A percentile compares a stretch with the other conserved stretches of the same genome.
These are phyloP conservation scores for Phialophora tarda DNA, from an alignment of 2,329 filamentous ascomycete species.

Conservation along the genomic window DNA sequence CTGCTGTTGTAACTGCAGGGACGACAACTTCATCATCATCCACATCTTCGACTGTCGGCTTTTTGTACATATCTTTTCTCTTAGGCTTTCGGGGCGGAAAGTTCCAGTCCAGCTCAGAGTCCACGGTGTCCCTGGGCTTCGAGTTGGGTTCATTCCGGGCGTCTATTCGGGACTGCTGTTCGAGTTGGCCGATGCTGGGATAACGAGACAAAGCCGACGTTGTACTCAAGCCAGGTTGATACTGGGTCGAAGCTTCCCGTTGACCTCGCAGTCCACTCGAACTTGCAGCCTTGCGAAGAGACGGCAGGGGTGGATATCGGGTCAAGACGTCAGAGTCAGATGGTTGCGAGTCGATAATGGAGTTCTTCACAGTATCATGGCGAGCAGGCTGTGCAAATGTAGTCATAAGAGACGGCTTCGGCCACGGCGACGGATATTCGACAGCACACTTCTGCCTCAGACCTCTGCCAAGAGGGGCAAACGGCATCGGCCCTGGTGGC, in stretches of 20 bases:
- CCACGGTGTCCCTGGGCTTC: slow-evolving; percentile 4
- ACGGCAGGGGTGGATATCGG: slow-evolving; percentile 46
- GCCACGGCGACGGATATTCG: neutral
- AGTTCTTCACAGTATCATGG: slow-evolving; percentile 11
- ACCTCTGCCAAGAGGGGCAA: neutral
- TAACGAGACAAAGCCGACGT: slow-evolving; percentile 32
- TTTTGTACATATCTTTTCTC: slow-evolving; percentile 25
- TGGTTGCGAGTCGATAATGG: slow-evolving; percentile 44
- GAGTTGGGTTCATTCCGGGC: neutral
- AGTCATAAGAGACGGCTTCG: slow-evolving; percentile 2
- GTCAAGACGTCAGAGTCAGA: slow-evolving; percentile 44
- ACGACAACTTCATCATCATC: slow-evolving; percentile 7
- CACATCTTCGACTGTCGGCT: slow-evolving; percentile 29
- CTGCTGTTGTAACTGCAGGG: neutral
- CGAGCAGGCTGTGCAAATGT: neutral
- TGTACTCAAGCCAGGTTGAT: slow-evolving; percentile 3
- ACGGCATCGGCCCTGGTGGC: neutral
- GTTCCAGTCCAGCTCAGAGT: neutral
- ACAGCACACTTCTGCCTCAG: neutral
- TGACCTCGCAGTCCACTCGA: slow-evolving; percentile 25
- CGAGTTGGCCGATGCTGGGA: slow-evolving; percentile 34
- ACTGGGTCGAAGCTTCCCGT: neutral
- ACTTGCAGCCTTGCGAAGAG: slow-evolving; percentile 36
- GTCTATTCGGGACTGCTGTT: slow-evolving; percentile 20
- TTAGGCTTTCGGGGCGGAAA: slow-evolving; percentile 1